Base-by-base conservation (phyloP, 2,329 filamentous ascomycete species). In the Aspergillus sp. region DNA sequence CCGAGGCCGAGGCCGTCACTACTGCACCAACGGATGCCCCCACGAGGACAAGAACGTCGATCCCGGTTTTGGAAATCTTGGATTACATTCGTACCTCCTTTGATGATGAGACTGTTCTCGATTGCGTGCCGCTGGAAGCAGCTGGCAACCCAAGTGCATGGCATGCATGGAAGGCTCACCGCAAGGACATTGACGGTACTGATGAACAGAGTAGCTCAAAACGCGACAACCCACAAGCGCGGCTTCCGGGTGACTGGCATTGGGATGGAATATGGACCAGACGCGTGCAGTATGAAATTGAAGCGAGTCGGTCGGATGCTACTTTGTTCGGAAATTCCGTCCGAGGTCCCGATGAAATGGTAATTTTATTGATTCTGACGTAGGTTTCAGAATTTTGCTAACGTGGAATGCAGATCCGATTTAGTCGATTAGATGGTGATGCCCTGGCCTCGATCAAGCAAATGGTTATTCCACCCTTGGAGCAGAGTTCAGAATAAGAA, bases 231-330 rank as follows among this genome's bases (percentile, higher is more conserved):
- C 78, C 68, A 52, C 72, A 71, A 62, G 68, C 75, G 37, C 77
- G 87, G 59, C 80, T 83, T 50, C 91, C 91, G 0, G 90, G 89
- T 6, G 89, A 96, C 67, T 98, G 93, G 93, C 96, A 96, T 70
- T 98, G 93, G 93, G 91, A 96, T 68, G 93, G 93, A 0, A 93
- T 98, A 0, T 99, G 93, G 93, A 90, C 96, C 71, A 89, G 93
- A 63, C 84, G 93, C 55, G 93, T 96, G 1, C 88, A 86, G 73
- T 90, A 89, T 72, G 89, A 89, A 17, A 85, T 97, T 44, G 84
- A 88, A 51, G 82, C 84, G 9, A 96, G 91, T 68, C 77, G 91
- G 50, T 90, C 90, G 1, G 93, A 98, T 64, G 79, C 86, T 2
- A 87, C 91, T 4, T 76, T 98, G 23, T 98, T 87, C 75, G 91